Conservation (phyloP, 345 rosid species). For the Dimocarpus longan region DNA sequence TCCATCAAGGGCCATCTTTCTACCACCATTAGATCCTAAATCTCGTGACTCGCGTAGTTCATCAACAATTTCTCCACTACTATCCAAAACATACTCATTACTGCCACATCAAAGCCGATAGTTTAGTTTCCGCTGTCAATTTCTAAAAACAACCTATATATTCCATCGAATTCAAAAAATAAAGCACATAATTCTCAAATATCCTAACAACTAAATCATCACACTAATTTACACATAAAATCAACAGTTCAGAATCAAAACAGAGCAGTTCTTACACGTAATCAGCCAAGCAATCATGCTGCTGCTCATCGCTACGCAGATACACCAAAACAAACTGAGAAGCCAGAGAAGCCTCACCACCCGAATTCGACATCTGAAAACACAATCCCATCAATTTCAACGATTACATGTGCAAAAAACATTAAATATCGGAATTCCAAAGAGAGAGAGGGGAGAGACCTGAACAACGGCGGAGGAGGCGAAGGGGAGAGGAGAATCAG, state of each 20-base stretch:
- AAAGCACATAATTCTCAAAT: neutral
- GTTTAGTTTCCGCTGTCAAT: neutral
- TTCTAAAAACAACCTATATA: neutral
- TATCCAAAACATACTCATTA: slow-evolving; percentile 36
- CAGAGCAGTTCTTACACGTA: slow-evolving; percentile 52
- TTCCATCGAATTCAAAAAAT: neutral
- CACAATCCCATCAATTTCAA: slow-evolving; percentile 19
- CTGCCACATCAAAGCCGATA: slow-evolving; percentile 34
- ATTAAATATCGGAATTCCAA: slow-evolving; percentile 11
- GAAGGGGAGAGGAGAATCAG: slow-evolving; percentile 71
- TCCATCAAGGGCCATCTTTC: slow-evolving; percentile 21
- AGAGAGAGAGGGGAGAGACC: slow-evolving; percentile 33
- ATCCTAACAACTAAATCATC: neutral
- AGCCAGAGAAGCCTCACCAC: slow-evolving; percentile 46
- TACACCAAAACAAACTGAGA: slow-evolving; percentile 63
- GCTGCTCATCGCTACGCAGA: slow-evolving; percentile 36
- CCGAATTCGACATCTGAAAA: slow-evolving; percentile 46
- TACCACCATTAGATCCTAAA: slow-evolving; percentile 24
- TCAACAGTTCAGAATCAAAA: neutral
- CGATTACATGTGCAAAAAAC: neutral
- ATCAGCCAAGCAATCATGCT: slow-evolving; percentile 52
- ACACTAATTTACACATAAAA: neutral
- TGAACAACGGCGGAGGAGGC: slow-evolving; percentile 78
- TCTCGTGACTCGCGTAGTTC: slow-evolving; percentile 3
- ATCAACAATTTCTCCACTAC: slow-evolving; percentile 17